A percentile compares a stretch with the other conserved stretches of the same genome.
Conservation (phyloP, 2,329 filamentous ascomycete genomes). For the Alternaria metachromatica region DNA sequence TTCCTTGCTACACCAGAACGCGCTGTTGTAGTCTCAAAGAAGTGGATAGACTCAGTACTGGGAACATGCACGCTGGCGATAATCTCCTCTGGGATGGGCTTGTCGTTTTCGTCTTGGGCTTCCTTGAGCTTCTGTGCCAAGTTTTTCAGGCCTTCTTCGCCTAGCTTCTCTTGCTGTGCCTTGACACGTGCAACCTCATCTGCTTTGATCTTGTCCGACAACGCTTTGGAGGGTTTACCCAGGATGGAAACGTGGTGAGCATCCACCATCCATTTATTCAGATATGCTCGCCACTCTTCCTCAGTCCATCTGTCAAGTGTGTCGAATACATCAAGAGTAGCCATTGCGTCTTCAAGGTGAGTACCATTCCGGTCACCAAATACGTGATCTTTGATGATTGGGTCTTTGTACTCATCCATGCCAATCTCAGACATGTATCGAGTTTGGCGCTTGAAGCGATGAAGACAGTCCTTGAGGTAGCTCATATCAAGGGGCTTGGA, state of each 20-base stretch:
- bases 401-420: slow-evolving; percentile 79
- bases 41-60: slow-evolving; percentile 88
- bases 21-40: slow-evolving; percentile 86
- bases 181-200: slow-evolving; percentile 81
- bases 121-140: slow-evolving; percentile 77
- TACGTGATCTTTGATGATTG: slow-evolving; percentile 89
- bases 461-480: slow-evolving; percentile 88
- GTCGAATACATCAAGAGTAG: slow-evolving; percentile 63
- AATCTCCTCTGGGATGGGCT: slow-evolving; percentile 81
- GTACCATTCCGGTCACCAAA: slow-evolving; percentile 85
- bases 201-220: slow-evolving; percentile 80
- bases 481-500: slow-evolving; percentile 83
- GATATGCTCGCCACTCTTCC: slow-evolving; percentile 79
- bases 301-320: slow-evolving; percentile 80
- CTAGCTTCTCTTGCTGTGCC: slow-evolving; percentile 78
- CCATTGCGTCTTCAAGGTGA: slow-evolving; percentile 50
- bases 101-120: slow-evolving; percentile 88
- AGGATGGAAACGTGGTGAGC: slow-evolving; percentile 87
- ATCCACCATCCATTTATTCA: slow-evolving; percentile 84
- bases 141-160: slow-evolving; percentile 78
- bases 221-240: slow-evolving; percentile 79
- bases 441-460: slow-evolving; percentile 78
- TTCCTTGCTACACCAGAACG: slow-evolving; percentile 78
- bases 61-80: slow-evolving; percentile 84
- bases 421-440: slow-evolving; percentile 85